Base-by-base conservation (phyloP, 1,284 basidiomycete genomes). In the Rhodotorula mucilaginosa region DNA sequence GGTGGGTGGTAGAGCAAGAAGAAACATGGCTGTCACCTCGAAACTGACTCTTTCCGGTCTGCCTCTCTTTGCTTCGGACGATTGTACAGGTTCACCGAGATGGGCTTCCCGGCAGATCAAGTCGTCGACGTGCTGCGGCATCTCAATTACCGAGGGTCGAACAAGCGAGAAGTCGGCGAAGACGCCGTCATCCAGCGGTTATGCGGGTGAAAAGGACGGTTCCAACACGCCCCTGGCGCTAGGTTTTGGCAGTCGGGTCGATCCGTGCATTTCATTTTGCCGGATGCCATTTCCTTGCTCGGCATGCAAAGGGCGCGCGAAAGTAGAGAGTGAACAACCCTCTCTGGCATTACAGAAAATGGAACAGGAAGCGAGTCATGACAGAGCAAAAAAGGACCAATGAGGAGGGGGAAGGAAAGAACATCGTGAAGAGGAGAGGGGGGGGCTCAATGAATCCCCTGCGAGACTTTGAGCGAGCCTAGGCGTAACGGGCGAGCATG, bases 81-180 rank as follows among this genome's bases (percentile, higher is more conserved):
- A 5, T 10, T 21, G 7, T 34, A 23, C 54, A 51, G 54, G 2
- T 59, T 69, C 29, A 48, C 48, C 23, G 48, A 46, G 5, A 63
- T 61, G 75, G 76, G 78, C 58, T 69, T 69, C 57, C 59, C 70
- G 44, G 51, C 51, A 48, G 58, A 58, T 10, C 59, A 81, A 48
- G 82, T 83, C 31, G 72, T 77, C 39, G 72, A 72, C 19, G 62
- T 90, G 16, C 85, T 97, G 73, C 88, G 90, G 77, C 86, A 89
- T 77, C 81, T 97, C 80, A 97, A 99, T 82, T 99, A 98, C 82
- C 88, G 95, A 26, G 95, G 92, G 19, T 83, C 84, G 39, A 89
- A 90, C 77, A 85, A 86, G 57, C 80, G 83, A 49, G 87, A 85
- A 75, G 87, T 88, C 74, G 82, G 84, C 65, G 87, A 88, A 74